Evolutionary conservation across 129 eudicot genomes (phyloP), one percentile per base, ranked within the genome.

Genomic region (Chrysanthemum makinoi): DNA sequence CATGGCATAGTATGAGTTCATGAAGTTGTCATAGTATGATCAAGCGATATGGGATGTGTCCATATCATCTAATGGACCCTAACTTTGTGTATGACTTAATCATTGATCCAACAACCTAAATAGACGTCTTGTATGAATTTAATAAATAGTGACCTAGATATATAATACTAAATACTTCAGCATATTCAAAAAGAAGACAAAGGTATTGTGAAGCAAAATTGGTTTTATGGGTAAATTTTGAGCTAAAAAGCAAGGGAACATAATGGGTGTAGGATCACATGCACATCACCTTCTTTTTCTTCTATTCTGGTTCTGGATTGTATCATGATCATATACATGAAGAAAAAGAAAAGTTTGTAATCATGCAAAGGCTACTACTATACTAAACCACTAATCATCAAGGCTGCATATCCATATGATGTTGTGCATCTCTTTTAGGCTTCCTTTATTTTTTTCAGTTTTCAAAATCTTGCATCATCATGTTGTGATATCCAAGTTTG

Each of bases 231-330:
- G 59, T 12, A 52, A 51, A 69, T 11, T 43, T 62, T 18, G 53
- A 53, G 66, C 52, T 47, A 47, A 48, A 65, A 88, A 83, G 74
- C 22, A 76, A 84, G 83, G 89, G 86, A 83, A 84, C 89, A 83
- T 70, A 79, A 82, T 79, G 87, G 82, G 80, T 81, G 87, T 77
- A 78, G 87, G 85, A 62, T 85, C 95, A 85, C 91, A 89, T 86
- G 96, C 92, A 86, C 60, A 77, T 66, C 89, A 80, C 82, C 87
- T 82, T 81, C 82, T 72, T 82, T 80, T 74, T 80, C 69, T 72
- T 79, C 89, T 74, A 81, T 75, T 80, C 84, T 83, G 82, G 86
- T 81, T 67, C 60, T 75, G 82, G 78, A 66, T 65, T 79, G 78
- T 75, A 81, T 82, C 75, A 82, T 84, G 72, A 81, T 82, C 75